Evolutionary conservation across 495 filamentous ascomycete species (phyloP), one percentile per base, ranked within the genome.

Genomic region (Xylaria telfairii): DNA sequence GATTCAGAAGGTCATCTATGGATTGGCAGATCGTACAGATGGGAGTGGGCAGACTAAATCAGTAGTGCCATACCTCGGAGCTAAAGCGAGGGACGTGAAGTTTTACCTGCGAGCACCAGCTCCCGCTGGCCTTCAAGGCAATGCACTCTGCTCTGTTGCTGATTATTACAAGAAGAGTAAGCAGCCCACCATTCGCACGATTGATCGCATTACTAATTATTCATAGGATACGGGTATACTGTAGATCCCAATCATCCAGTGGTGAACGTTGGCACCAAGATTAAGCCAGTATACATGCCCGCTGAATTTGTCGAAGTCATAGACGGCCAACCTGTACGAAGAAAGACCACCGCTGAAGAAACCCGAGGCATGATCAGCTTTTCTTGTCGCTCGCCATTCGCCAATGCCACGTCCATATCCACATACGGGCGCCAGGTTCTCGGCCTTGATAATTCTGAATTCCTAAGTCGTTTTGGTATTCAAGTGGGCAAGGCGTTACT

Each of bases 331-430:
- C 73, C 87, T 12, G 77, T 90, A 17, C 82, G 83, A 68, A 74
- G 81, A 1, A 89, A 89, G 76, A 83, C 93, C 28, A 77, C 74
- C 17, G 78, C 83, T 0, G 76, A 81, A 0, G 92, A 93, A 73
- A 91, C 89, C 0, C 77, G 83, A 0, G 62, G 77, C 0, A 95
- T 95, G 91, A 85, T 93, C 26, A 75, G 74, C 2, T 92, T 94
- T 76, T 90, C 93, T 1, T 91, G 90, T 42, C 86, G 92, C 15
- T 78, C 79, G 12, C 92, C 93, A 0, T 83, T 79, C 0, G 80
- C 84, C 44, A 96, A 96, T 73, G 92, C 91, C 0, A 67, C 81
- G 21, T 91, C 90, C 0, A 91, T 97, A 73, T 81, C 87, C 2
- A 83, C 75, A 0, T 80, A 85, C 10, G 92, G 89, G 24, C 83